Evolutionary conservation across 2,329 filamentous ascomycete genomes (phyloP).

Genomic region (Aspergillus sp.): DNA sequence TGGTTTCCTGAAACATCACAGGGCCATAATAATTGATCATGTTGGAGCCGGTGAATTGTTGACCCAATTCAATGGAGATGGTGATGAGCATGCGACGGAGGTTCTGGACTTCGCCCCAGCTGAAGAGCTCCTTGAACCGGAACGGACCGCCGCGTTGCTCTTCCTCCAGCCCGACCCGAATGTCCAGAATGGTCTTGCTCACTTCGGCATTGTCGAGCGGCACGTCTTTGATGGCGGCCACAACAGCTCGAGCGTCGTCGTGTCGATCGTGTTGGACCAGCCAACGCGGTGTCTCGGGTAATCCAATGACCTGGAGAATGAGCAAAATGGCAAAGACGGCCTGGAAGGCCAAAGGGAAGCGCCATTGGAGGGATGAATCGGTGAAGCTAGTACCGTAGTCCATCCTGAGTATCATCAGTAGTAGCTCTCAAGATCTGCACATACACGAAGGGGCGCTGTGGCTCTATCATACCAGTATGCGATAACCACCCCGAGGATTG

Average conservation of each 20-base stretch:
- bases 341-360: conserved; percentile 30
- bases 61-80: conserved; percentile 33
- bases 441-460: not conserved
- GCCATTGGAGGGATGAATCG: conserved; percentile 30
- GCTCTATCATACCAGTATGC: conserved; percentile 21
- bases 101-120: conserved; percentile 30
- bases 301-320: conserved; percentile 21
- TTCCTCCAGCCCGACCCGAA: conserved; percentile 20
- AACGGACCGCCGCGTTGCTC: conserved; percentile 31
- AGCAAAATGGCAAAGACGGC: conserved; percentile 24
- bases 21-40: conserved; percentile 44
- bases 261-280: conserved; percentile 24
- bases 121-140: conserved; percentile 34
- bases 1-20: conserved; percentile 37
- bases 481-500: conserved; percentile 22
- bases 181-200: conserved; percentile 17
- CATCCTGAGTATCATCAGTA: conserved; percentile 22
- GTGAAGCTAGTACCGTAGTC: conserved; percentile 43
- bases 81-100: conserved; percentile 32
- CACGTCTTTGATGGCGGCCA: conserved; percentile 19
- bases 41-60: conserved; percentile 37
- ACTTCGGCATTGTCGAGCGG: conserved; percentile 11
- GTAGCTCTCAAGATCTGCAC: not conserved
- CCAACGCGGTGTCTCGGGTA: conserved; percentile 33
- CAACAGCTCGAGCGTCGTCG: conserved; percentile 22